Base-by-base conservation (phyloP, 108 stramenopile genomes). In the Pseudonitzschia pungens region DNA sequence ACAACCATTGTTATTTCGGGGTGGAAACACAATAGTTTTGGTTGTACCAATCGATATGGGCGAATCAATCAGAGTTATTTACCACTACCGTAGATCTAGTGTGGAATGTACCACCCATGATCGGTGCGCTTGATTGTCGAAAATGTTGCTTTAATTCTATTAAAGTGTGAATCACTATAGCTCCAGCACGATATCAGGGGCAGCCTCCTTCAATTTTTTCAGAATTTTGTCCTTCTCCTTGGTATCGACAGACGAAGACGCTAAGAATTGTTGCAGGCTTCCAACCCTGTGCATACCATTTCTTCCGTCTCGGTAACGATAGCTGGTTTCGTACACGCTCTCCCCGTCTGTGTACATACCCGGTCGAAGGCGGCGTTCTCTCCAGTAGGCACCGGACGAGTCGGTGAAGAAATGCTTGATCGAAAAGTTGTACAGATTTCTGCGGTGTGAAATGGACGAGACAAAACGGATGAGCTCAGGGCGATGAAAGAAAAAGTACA, bases 361-460 rank as follows among this genome's bases (percentile, higher is more conserved):
- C 0, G 86, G 83, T n/a, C 77, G 79, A 12, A 95, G 62, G 18
- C 94, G 86, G 36, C 94, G 89, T 78, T 95, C 94, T 31, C 94
- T 84, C 88, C 90, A 91, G 67, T 87, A 91, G 65, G 83, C 85
- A 20, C 94, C 94, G 16, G 94, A 95, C 11, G 90, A 81, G 68
- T 86, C 81, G 14, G 89, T 83, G 64, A 95, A 85, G 59, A 90
- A 81, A 45, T 91, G 82, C 55, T 87, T 89, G 1, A 91, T 89
- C 32, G 85, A 89, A 74, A 92, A 91, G 73, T 95, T 95, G 89
- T 88, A 95, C 12, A 91, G 68, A 27, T 87, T 95, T 74, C 88
- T 91, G 41, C 45, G 26, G 20, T 24, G 50, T 0, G 16, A 29
- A 29, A 24, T 0, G 21, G 22, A 21, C 33, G 41, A 41, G 41